Conservation (phyloP, 306 rosid species). For the Inga leiocalycina region DNA sequence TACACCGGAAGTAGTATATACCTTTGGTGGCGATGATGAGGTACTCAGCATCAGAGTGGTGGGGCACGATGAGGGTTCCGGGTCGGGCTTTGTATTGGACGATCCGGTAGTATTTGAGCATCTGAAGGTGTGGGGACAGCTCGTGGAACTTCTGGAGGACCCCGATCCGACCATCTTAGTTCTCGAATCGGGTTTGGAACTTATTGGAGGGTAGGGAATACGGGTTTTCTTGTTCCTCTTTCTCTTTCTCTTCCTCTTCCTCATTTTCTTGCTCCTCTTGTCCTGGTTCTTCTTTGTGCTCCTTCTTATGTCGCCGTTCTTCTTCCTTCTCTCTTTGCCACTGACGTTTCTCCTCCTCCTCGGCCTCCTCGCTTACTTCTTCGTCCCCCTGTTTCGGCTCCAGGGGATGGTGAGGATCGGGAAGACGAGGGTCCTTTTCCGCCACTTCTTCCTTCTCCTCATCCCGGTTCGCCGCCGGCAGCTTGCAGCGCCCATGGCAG, state of each 20-base stretch:
- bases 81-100: constrained; percentile 21
- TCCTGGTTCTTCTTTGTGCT: background rate
- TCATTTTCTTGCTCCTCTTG: background rate
- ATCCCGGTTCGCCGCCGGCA: background rate
- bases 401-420: background rate
- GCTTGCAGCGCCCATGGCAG: constrained; percentile 32
- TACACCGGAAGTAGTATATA: background rate
- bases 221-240: constrained; percentile 10
- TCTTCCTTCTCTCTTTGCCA: background rate
- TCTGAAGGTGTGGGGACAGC: background rate
- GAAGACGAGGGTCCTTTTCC: background rate
- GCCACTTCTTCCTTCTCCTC: background rate
- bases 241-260: background rate
- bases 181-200: constrained; percentile 9
- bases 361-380: background rate
- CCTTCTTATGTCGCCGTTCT: too few relatives aligned
- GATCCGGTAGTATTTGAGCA: constrained; percentile 17
- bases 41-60: constrained; percentile 39
- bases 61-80: constrained; percentile 30
- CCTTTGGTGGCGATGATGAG: background rate
- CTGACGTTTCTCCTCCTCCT: background rate
- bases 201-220: constrained; percentile 15
- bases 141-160: constrained; percentile 20
- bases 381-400: background rate
- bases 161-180: constrained; percentile 31